phyloP scores from a whole-genome alignment of 2,329 filamentous ascomycete genomes.

The Nemania abortiva region DNA sequence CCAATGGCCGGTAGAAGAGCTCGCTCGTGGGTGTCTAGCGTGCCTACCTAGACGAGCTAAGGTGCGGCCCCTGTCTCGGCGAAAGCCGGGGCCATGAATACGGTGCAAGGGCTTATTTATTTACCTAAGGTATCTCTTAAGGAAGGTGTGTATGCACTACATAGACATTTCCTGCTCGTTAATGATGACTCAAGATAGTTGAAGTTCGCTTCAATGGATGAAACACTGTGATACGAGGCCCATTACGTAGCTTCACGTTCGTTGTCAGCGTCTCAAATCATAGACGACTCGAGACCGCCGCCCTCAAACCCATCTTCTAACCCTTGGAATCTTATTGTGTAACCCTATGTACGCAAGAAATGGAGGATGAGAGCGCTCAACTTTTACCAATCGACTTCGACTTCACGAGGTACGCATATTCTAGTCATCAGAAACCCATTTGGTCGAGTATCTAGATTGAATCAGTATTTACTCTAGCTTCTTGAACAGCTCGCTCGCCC shows the following conservation, averaged over 20 bases:
- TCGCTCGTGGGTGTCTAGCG: neutral
- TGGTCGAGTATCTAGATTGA: neutral
- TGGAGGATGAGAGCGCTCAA: neutral
- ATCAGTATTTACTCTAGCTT: constrained; percentile 21
- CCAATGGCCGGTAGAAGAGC: neutral
- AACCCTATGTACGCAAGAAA: neutral
- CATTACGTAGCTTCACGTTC: neutral
- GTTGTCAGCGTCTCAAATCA: neutral
- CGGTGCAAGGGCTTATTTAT: neutral
- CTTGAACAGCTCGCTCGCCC: constrained; percentile 9
- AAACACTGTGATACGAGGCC: no score
- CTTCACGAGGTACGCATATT: neutral
- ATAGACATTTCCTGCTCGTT: no score
- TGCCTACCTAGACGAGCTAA: neutral
- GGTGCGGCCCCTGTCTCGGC: neutral
- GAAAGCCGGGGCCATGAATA: neutral
- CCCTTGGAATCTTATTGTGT: neutral
- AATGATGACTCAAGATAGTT: no score
- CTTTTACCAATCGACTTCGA: neutral
- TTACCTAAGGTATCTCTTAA: no score
- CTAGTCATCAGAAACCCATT: neutral
- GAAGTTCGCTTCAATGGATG: no score
- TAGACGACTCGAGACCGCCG: neutral
- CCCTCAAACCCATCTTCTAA: neutral
- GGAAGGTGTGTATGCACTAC: no score